Conservation (phyloP, 2,329 filamentous ascomycete genomes). For the Fusarium drepaniforme region DNA sequence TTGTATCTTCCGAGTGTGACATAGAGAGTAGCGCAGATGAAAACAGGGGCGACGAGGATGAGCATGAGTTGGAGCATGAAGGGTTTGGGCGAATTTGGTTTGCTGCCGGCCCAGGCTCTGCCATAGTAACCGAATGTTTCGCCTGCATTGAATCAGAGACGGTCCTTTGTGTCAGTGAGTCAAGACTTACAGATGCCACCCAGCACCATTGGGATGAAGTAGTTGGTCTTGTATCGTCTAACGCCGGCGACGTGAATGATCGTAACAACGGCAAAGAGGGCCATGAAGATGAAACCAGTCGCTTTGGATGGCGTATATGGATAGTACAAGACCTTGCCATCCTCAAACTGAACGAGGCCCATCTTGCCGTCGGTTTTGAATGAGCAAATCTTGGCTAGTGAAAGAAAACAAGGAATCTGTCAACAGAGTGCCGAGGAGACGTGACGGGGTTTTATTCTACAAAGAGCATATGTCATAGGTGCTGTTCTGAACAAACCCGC, state of each 20-base stretch:
- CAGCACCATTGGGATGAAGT: neutral
- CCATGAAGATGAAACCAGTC: neutral
- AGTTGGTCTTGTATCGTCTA: neutral
- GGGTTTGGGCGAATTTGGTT: conserved; percentile 12
- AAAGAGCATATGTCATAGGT: neutral
- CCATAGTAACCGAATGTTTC: conserved; percentile 26
- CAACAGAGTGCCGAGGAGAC: neutral
- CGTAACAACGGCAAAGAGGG: neutral
- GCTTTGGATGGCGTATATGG: neutral
- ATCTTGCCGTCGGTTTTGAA: neutral
- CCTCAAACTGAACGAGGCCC: conserved; percentile 1
- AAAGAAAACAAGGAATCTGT: neutral
- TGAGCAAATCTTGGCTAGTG: neutral
- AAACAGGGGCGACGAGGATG: conserved; percentile 24
- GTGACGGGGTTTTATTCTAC: neutral
- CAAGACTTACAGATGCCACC: neutral
- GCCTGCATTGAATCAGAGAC: neutral
- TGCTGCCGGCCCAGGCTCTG: conserved; percentile 16
- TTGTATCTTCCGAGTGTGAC: conserved; percentile 17
- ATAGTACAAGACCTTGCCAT: neutral
- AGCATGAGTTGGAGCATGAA: conserved; percentile 34
- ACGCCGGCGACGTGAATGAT: neutral
- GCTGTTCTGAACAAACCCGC: neutral
- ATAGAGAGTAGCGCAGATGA: conserved; percentile 18
- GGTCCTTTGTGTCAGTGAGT: no score